These are phyloP conservation scores for Paraleonurus japonicus DNA, from an alignment of 257 asterid species.

Conservation along the genomic window DNA sequence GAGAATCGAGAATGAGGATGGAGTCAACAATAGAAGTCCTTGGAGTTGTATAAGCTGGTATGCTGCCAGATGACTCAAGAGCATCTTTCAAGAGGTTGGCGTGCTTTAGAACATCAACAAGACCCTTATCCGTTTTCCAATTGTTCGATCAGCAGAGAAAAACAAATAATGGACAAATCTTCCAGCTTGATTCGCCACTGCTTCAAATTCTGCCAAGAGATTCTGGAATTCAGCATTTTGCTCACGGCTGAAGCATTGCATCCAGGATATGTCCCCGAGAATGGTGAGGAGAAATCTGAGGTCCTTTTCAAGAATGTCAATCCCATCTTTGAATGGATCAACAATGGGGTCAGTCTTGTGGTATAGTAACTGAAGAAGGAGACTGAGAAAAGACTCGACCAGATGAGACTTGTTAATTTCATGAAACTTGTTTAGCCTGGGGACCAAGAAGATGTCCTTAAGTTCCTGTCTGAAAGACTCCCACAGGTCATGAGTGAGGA, in stretches of 20 bases:
- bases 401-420: background rate
- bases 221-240: background rate
- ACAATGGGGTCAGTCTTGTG: background rate
- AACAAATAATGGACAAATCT: background rate
- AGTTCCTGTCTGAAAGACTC: background rate
- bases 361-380: background rate
- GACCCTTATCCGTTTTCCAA: no score
- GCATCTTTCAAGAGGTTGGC: background rate
- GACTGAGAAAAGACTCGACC: background rate
- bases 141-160: background rate
- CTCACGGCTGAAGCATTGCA: background rate
- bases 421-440: background rate
- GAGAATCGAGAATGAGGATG: background rate
- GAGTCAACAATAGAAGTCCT: background rate
- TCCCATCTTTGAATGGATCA: background rate
- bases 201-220: background rate
- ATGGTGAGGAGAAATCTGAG: background rate
- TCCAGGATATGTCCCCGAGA: background rate
- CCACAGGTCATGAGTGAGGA: no score
- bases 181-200: background rate
- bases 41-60: background rate
- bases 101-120: background rate
- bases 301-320: background rate
- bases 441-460: background rate
- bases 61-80: background rate